Base-by-base conservation (phyloP, 345 rosid species). In the Citrus medica region DNA sequence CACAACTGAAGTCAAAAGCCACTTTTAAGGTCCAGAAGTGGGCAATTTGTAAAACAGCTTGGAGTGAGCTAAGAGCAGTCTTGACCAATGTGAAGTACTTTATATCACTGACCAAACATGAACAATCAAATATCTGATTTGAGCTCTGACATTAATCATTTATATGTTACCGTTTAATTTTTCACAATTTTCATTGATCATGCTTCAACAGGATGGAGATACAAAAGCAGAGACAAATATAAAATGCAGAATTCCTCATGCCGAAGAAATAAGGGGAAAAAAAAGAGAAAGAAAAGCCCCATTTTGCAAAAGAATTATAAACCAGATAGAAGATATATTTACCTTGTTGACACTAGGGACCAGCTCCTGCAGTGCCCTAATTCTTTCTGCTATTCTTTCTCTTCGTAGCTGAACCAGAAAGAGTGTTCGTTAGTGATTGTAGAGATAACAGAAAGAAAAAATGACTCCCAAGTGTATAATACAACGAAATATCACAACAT, bases 261-360 rank as follows among this genome's bases (percentile, higher is more conserved):
- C 56, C 69, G 64, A 67, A 53, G 64, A 59, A 62, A 62, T 21
- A n/a, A 78, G 53, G 77, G 60, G 38, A 7, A 30, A 38, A 37
- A 30, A 38, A 8, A 8, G 6, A 35, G 30, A 24, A 37, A 32
- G 46, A 40, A 51, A 61, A 38, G 53, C 65, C 13, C 48, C 38
- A 66, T 38, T 62, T 60, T 28, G 55, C 62, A 51, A 38, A 48
- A 56, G 63, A 67, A 59, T 69, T 62, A 76, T 56, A 51, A 73
- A 79, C 62, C 28, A 53, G 62, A 46, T 4, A 61, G 21, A 60
- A 80, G 66, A 80, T 66, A 32, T 42, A 82, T 82, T 27, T 51
- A 93, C 99, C 98, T 97, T 97, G 85, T 93, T 97, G 75, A 97
- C 98, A 82, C 94, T 92, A 61, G 99, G 99, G 81, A 97, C 99